Evolutionary conservation across 345 rosid genomes (phyloP).

Genomic region (Sonneratia alba): DNA sequence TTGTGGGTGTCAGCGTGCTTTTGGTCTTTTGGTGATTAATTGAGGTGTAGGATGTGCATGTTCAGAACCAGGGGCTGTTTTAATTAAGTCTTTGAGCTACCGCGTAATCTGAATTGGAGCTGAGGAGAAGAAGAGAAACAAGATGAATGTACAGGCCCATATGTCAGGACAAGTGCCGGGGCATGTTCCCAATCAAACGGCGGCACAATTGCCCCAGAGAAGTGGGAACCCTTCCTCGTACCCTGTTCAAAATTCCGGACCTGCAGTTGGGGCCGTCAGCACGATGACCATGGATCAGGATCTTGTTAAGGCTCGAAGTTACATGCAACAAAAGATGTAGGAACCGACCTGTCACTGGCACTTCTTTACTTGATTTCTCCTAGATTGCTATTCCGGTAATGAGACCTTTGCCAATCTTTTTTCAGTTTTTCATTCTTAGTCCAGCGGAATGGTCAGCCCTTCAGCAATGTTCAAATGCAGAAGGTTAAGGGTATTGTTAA

Average conservation of each 20-base stretch:
- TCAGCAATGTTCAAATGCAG: conserved; percentile 33
- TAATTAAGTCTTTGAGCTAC: background rate
- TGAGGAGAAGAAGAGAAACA: background rate
- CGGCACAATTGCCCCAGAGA: conserved; percentile 21
- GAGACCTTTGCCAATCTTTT: background rate
- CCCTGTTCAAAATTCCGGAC: conserved; percentile 9
- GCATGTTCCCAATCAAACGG: conserved; percentile 26
- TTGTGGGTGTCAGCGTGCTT: background rate
- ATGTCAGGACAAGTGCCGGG: conserved; percentile 38
- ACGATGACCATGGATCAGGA: conserved; percentile 36
- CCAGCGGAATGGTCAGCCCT: conserved; percentile 37
- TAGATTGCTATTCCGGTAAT: background rate
- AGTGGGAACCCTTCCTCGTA: conserved; percentile 25
- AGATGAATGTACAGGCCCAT: conserved; percentile 22
- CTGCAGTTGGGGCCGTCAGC: conserved; percentile 7
- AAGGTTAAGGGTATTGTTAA: conserved; percentile 51
- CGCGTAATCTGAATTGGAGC: background rate
- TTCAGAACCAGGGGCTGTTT: background rate
- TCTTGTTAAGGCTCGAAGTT: conserved; percentile 28
- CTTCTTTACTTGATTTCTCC: background rate
- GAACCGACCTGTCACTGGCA: background rate
- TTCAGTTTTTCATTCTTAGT: conserved; percentile 41
- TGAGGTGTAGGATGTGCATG: background rate
- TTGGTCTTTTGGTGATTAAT: background rate
- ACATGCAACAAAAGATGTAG: conserved; percentile 53